phyloP scores from a whole-genome alignment of 495 filamentous ascomycete species.

The Aspergillus conjunctus region DNA sequence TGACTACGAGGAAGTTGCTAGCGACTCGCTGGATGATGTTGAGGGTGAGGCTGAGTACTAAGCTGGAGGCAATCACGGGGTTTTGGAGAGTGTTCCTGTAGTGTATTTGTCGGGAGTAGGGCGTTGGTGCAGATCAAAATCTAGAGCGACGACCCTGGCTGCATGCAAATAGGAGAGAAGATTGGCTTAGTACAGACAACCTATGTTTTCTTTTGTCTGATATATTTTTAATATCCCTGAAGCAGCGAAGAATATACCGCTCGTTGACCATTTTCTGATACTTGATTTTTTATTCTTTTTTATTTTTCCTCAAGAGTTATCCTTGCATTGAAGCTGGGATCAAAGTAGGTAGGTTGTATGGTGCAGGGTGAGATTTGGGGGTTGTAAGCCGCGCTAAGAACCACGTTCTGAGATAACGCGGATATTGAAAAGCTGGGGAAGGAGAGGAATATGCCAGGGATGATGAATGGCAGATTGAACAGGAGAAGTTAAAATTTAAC shows the following conservation, averaged over 20 bases:
- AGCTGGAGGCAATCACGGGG: constrained; percentile 32
- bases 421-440: background rate
- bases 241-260: constrained; percentile 48
- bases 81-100: constrained; percentile 9
- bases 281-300: constrained; percentile 4
- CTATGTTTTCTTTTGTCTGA: constrained; percentile 47
- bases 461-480: too few species aligned
- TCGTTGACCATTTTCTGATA: constrained; percentile 31
- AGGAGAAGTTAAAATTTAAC: too few species aligned
- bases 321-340: too few species aligned
- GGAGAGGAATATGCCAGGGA: too few species aligned
- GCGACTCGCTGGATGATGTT: constrained; percentile 89
- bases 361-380: background rate
- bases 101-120: constrained; percentile 32
- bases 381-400: background rate
- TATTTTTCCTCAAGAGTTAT: too few species aligned
- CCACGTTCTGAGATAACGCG: background rate
- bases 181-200: constrained; percentile 46
- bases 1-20: constrained; percentile 98
- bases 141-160: constrained; percentile 34
- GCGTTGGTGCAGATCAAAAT: constrained; percentile 28
- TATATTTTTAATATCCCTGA: constrained; percentile 54
- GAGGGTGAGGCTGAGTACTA: constrained; percentile 96
- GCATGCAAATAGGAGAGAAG: constrained; percentile 49
- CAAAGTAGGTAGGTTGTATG: background rate